These are phyloP conservation scores for Deuterostichococcus epilithicus DNA, from an alignment of 139 green algal species.

Conservation along the genomic window DNA sequence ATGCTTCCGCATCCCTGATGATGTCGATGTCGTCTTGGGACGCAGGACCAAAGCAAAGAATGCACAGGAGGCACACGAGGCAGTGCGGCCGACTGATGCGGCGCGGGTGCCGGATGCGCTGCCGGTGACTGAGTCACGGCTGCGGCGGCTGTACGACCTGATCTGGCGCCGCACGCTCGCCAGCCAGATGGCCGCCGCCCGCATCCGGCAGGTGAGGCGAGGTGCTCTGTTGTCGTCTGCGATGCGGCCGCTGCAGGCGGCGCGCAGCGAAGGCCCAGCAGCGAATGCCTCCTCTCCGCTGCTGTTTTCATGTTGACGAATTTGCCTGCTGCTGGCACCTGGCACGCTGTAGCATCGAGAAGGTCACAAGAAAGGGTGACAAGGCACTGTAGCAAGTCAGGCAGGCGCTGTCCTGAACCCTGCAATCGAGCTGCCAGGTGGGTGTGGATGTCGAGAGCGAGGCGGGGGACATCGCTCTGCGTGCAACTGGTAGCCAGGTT, in stretches of 20 bases:
- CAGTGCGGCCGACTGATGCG: conserved; percentile 77
- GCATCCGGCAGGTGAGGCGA: conserved; percentile 27
- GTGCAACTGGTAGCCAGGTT: conserved; percentile 34
- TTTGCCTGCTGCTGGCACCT: not conserved
- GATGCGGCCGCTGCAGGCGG: conserved; percentile 4
- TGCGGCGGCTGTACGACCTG: conserved; percentile 73
- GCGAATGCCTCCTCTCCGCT: not conserved
- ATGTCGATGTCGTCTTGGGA: too few relatives aligned
- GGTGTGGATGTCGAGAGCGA: conserved; percentile 38
- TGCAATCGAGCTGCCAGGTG: conserved; percentile 21
- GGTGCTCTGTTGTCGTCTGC: not conserved
- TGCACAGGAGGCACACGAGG: conserved; percentile 92
- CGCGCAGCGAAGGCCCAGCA: too few relatives aligned
- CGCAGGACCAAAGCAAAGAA: conserved; percentile 49
- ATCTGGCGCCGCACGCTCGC: conserved; percentile 81
- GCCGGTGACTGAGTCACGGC: conserved; percentile 15
- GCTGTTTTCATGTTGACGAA: not conserved
- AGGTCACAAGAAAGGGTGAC: not conserved
- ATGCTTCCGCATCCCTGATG: too few relatives aligned
- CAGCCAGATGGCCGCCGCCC: conserved; percentile 67
- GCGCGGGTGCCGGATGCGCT: conserved; percentile 22
- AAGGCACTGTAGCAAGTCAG: not conserved
- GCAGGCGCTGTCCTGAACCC: not conserved
- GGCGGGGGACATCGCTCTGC: conserved; percentile 37
- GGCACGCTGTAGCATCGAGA: not conserved